Conservation (phyloP, 2,329 filamentous ascomycete genomes). For the Monosporascus sp. region DNA sequence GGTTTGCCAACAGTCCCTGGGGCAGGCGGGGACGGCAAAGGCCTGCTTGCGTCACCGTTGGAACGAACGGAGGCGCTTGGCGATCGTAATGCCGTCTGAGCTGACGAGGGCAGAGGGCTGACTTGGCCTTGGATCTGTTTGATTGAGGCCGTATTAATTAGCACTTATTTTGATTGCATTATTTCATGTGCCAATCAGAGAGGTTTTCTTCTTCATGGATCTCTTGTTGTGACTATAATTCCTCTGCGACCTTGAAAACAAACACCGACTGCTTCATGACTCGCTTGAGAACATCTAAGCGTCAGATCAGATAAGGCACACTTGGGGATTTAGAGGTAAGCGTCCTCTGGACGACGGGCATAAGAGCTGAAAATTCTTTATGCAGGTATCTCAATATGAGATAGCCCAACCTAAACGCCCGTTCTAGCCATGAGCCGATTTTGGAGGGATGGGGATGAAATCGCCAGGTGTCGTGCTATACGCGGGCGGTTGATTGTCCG, state of each 20-base stretch:
- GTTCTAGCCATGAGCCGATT: not conserved
- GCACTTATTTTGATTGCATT: too few relatives aligned
- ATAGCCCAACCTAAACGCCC: not conserved
- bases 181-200: not conserved
- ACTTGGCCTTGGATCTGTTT: not conserved
- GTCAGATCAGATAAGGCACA: not conserved
- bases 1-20: constrained; percentile 34
- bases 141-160: too few relatives aligned
- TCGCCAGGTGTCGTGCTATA: not conserved
- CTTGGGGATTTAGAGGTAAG: not conserved
- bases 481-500: not conserved
- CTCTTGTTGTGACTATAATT: not conserved
- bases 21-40: constrained; percentile 49
- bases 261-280: not conserved
- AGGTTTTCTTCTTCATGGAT: not conserved
- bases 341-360: not conserved
- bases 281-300: not conserved
- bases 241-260: not conserved
- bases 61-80: constrained; percentile 20
- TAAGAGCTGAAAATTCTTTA: not conserved
- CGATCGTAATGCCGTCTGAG: constrained; percentile 17
- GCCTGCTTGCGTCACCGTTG: constrained; percentile 48
- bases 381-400: not conserved
- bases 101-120: constrained; percentile 18
- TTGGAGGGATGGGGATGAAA: not conserved